Percentiles rank a stretch among this genome's conserved stretches.
These are phyloP conservation scores for Paraglomus brasilianum DNA, from an alignment of 192 early-diverging fungal species.

Conservation along the genomic window DNA sequence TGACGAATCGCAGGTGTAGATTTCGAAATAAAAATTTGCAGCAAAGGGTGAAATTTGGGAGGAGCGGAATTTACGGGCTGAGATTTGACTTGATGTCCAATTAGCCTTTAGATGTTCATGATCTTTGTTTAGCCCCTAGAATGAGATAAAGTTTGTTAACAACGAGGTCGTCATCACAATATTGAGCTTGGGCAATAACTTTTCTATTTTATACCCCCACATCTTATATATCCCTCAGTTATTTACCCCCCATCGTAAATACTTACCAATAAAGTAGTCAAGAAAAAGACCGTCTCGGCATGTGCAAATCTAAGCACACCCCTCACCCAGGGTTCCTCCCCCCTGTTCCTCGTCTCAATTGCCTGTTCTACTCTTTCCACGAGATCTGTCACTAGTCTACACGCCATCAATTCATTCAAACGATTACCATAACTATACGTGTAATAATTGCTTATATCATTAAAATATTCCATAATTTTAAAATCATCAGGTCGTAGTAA, in stretches of 20 bases:
- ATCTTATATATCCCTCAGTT: no score
- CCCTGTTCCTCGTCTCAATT: neutral
- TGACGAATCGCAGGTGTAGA: neutral
- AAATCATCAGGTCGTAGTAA: slow-evolving; percentile 21
- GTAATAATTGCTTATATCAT: slow-evolving; percentile 19
- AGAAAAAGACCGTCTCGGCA: slow-evolving; percentile 18
- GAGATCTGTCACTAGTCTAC: slow-evolving; percentile 2
- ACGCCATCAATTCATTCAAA: slow-evolving; percentile 16
- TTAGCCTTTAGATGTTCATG: neutral
- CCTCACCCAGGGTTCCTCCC: neutral
- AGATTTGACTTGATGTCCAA: neutral
- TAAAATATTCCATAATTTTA: slow-evolving; percentile 14
- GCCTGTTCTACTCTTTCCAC: neutral
- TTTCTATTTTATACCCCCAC: no score
- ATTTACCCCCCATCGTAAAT: no score
- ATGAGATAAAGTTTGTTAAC: neutral
- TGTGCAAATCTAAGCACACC: slow-evolving; percentile 22
- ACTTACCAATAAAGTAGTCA: slow-evolving; percentile 17
- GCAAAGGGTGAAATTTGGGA: neutral
- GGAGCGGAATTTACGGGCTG: neutral
- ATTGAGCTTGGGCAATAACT: no score
- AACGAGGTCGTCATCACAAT: no score
- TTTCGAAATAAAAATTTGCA: slow-evolving; percentile 24
- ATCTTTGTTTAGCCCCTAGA: slow-evolving; percentile 22
- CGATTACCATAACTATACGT: slow-evolving; percentile 16